Conservation (phyloP, 2,329 filamentous ascomycete species). For the Knoxdaviesia capensis region DNA sequence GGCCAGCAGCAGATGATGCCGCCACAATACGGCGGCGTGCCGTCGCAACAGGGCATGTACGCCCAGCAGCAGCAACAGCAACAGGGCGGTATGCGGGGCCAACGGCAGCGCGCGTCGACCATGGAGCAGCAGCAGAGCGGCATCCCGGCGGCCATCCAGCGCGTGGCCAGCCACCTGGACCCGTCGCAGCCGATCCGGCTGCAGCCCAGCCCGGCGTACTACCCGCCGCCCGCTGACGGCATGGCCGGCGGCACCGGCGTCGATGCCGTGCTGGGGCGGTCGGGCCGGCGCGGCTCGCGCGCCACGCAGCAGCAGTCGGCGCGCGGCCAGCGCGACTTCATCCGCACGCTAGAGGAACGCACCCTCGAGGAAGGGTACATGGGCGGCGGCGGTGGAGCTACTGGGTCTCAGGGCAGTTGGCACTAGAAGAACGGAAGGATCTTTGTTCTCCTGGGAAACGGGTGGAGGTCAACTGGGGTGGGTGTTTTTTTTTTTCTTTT, state of each 20-base stretch:
- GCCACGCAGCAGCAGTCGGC: slow-evolving; percentile 30
- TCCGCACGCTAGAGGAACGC: slow-evolving; percentile 82
- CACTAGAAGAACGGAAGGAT: slow-evolving; percentile 31
- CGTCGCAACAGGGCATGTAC: slow-evolving; percentile 32
- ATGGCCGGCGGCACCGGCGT: slow-evolving; percentile 45
- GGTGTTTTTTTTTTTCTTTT: slow-evolving; percentile 1
- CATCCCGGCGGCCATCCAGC: slow-evolving; percentile 79
- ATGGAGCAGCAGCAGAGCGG: slow-evolving; percentile 91
- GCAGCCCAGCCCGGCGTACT: slow-evolving; percentile 92
- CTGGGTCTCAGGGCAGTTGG: slow-evolving; percentile 32
- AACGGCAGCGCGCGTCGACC: slow-evolving; percentile 77
- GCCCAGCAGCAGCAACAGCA: slow-evolving; percentile 30
- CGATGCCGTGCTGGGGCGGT: slow-evolving; percentile 32
- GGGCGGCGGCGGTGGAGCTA: slow-evolving; percentile 18
- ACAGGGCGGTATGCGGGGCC: slow-evolving; percentile 42
- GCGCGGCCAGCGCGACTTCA: slow-evolving; percentile 64
- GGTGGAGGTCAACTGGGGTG: not conserved
- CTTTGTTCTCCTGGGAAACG: slow-evolving; percentile 2
- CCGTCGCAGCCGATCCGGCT: slow-evolving; percentile 84
- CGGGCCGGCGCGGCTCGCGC: slow-evolving; percentile 59
- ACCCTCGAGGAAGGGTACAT: slow-evolving; percentile 87
- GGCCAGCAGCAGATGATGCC: slow-evolving; percentile 44
- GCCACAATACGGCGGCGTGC: slow-evolving; percentile 38
- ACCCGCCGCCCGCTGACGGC: slow-evolving; percentile 77
- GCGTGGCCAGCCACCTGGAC: slow-evolving; percentile 89